phyloP scores from a whole-genome alignment of 2,329 filamentous ascomycete genomes.

The Penicillium thymicola region DNA sequence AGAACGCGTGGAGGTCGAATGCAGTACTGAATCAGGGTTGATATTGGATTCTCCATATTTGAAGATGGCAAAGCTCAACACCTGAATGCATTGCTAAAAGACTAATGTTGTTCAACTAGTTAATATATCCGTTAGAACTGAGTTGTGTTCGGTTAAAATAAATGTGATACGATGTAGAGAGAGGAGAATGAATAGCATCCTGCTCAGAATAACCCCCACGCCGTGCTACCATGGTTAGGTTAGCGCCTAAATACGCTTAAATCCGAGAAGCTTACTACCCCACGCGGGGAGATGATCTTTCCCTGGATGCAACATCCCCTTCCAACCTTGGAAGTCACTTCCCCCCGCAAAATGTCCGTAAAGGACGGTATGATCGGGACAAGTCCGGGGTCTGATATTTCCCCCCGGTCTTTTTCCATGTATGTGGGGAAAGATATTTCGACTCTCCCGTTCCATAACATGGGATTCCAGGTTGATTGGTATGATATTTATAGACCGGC shows the following conservation, averaged over 20 bases:
- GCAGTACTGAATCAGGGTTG: neutral
- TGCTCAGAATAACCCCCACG: neutral
- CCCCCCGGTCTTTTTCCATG: neutral
- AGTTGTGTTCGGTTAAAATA: too few relatives aligned
- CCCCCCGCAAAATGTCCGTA: neutral
- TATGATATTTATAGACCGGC: neutral
- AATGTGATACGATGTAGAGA: too few relatives aligned
- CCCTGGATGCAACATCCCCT: neutral
- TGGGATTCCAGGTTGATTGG: neutral
- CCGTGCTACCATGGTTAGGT: neutral
- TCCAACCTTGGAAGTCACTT: neutral
- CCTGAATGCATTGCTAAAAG: too few relatives aligned
- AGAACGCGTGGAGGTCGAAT: neutral
- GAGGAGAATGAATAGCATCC: too few relatives aligned
- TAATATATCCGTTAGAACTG: neutral
- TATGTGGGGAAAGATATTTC: neutral
- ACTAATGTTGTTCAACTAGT: neutral
- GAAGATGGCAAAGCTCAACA: too few relatives aligned
- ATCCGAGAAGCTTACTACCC: neutral
- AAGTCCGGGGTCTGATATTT: constrained; percentile 5
- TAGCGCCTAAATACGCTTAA: neutral
- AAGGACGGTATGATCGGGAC: neutral
- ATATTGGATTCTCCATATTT: neutral
- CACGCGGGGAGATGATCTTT: constrained; percentile 2
- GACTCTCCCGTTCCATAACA: neutral